Base-by-base conservation (phyloP, 129 eudicot genomes). In the Gnaphalium uliginosum region DNA sequence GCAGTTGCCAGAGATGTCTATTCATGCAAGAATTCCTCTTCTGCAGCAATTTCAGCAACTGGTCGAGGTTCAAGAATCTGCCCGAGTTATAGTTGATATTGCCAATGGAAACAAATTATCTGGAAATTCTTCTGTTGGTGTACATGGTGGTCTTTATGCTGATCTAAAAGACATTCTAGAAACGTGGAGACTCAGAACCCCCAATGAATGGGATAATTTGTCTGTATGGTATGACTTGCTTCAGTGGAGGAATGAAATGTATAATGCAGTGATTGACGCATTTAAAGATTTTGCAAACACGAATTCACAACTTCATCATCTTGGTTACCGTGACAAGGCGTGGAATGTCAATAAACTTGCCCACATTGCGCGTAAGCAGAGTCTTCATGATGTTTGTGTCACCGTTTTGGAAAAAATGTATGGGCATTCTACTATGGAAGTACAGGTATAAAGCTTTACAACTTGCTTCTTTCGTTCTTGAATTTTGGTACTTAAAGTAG, bases 281-380 rank as follows among this genome's bases (percentile, higher is more conserved):
- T 73, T 73, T 61, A 73, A 73, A 73, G 69, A 73, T 8, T 60
- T 71, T 71, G 76, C 61, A 54, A 54, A 54, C 61, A 54, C 61
- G 24, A 54, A 54, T 87, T 72, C 92, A 50, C 96, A 86, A 66
- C 92, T 95, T 81, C 97, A 95, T 86, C 94, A 95, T 81, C 97
- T 95, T 79, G 99, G 99, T 61, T 95, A 89, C 76, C 99, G 97
- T 76, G 99, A 95, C 78, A 95, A 95, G 79, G 99, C 99, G 2
- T 95, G 99, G 99, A 95, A 91, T 84, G 99, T 95, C 63, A 95
- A 95, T 82, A 95, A 85, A 86, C 94, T 95, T 68, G 99, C 97
- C 27, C 97, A 91, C 78, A 89, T 91, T 78, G 85, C 92, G 73
- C 94, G 96, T 9, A 95, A 95, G 83, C 99, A 95, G 78, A 87